These are phyloP conservation scores for Parietaria judaica DNA, from an alignment of 306 rosid genomes.

Conservation along the genomic window DNA sequence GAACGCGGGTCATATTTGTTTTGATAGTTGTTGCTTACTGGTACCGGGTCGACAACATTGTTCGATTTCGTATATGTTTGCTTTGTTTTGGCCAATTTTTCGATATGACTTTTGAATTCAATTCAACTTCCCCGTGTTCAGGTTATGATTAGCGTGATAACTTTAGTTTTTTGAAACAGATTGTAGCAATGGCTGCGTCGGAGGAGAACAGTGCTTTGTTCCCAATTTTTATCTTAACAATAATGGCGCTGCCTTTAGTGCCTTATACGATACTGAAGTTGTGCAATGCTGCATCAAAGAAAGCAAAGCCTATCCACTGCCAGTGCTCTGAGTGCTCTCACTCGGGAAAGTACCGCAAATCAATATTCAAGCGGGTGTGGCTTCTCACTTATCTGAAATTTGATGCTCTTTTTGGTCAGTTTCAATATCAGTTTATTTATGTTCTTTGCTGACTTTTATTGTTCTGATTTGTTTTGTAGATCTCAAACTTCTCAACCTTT, in stretches of 20 bases:
- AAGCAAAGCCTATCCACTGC: slow-evolving; percentile 85
- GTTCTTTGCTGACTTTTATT: neutral
- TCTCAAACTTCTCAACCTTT: slow-evolving; percentile 70
- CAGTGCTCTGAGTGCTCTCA: slow-evolving; percentile 75
- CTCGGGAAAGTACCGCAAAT: slow-evolving; percentile 84
- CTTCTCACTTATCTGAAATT: slow-evolving; percentile 3
- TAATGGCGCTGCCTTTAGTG: slow-evolving; percentile 87
- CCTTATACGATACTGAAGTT: slow-evolving; percentile 82
- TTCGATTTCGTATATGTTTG: too few species aligned
- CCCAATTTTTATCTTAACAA: slow-evolving; percentile 89
- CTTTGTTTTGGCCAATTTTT: too few species aligned
- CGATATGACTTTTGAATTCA: too few species aligned
- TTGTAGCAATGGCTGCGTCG: slow-evolving; percentile 65
- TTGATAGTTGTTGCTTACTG: too few species aligned
- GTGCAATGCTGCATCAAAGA: slow-evolving; percentile 65
- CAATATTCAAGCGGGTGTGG: slow-evolving; percentile 74
- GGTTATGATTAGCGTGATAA: too few species aligned
- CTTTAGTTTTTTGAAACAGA: slow-evolving; percentile 11
- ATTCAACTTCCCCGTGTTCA: too few species aligned
- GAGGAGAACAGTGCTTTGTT: slow-evolving; percentile 86
- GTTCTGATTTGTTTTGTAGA: slow-evolving; percentile 44
- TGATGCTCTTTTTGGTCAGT: neutral
- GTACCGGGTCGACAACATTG: too few species aligned
- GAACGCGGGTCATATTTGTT: too few species aligned
- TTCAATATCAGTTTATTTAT: neutral